Conservation (phyloP, 2,329 filamentous ascomycete genomes). For the Hymenoscyphus linearis region DNA sequence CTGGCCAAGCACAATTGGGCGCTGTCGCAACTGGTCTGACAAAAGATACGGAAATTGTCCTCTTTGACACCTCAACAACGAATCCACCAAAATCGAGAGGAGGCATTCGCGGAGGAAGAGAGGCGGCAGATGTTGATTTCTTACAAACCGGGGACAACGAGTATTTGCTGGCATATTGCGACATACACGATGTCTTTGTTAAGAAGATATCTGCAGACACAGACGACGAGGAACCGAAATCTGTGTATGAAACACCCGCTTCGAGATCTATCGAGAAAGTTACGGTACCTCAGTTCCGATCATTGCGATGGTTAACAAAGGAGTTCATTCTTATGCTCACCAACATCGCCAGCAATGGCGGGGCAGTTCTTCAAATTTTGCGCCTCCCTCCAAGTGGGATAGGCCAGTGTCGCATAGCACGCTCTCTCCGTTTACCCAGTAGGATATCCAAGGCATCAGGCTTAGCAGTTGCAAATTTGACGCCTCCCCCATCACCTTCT, state of each 20-base stretch:
- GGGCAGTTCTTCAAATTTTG: constrained; percentile 52
- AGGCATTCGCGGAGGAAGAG: constrained; percentile 45
- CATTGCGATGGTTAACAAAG: constrained; percentile 53
- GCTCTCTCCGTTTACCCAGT: constrained; percentile 54
- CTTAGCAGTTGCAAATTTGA: constrained; percentile 69
- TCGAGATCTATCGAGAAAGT: constrained; percentile 38
- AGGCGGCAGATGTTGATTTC: constrained; percentile 67
- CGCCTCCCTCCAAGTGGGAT: constrained; percentile 33
- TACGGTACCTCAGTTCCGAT: constrained; percentile 48
- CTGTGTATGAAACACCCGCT: constrained; percentile 52
- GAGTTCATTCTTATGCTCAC: constrained; percentile 52
- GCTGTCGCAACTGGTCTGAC: constrained; percentile 75
- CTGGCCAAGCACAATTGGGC: constrained; percentile 59
- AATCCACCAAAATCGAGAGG: constrained; percentile 46
- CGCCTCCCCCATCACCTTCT: constrained; percentile 44
- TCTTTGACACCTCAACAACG: constrained; percentile 62
- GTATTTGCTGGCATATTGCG: constrained; percentile 74
- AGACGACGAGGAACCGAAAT: constrained; percentile 42
- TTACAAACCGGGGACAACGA: constrained; percentile 54
- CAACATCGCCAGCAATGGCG: constrained; percentile 54
- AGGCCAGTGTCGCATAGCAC: constrained; percentile 44
- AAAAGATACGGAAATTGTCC: constrained; percentile 68
- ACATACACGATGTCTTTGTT: constrained; percentile 68
- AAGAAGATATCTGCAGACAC: constrained; percentile 32
- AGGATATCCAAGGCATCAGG: constrained; percentile 70